Conservation (phyloP, 306 rosid genomes). For the Castanea sativa region DNA sequence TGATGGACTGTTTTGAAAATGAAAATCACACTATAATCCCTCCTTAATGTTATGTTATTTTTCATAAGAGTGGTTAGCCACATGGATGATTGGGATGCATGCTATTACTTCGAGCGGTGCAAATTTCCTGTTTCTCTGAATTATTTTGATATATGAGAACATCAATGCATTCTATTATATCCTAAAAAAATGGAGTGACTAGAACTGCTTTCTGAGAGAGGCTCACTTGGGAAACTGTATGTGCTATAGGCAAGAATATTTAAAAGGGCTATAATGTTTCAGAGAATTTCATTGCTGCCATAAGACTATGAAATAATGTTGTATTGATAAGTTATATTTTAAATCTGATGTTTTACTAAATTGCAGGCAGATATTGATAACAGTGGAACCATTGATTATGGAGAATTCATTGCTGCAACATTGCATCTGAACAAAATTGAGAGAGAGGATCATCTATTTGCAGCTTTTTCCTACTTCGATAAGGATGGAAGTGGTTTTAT, state of each 20-base stretch:
- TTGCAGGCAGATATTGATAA: slow-evolving; percentile 91
- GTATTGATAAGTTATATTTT: too few relatives aligned
- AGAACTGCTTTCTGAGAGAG: not conserved
- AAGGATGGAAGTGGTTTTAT: slow-evolving; percentile 97
- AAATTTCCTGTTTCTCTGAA: not conserved
- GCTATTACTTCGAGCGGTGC: not conserved
- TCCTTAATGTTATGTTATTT: too few relatives aligned
- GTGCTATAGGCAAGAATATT: not conserved
- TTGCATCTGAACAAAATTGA: slow-evolving; percentile 89
- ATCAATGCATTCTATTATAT: not conserved
- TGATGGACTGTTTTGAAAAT: not conserved
- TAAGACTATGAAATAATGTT: not conserved
- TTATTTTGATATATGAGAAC: not conserved
- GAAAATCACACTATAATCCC: not conserved
- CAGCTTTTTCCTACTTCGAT: slow-evolving; percentile 90
- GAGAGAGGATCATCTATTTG: slow-evolving; percentile 87
- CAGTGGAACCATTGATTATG: slow-evolving; percentile 91
- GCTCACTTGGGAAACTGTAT: not conserved
- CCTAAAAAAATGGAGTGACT: not conserved
- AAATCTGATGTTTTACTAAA: not conserved
- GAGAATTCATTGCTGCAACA: slow-evolving; percentile 92
- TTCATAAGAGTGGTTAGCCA: not conserved
- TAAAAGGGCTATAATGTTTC: not conserved
- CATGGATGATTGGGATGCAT: not conserved
- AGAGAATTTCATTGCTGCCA: not conserved